Base-by-base conservation (phyloP, 305 asterid species). In the Rubia peregrina region DNA sequence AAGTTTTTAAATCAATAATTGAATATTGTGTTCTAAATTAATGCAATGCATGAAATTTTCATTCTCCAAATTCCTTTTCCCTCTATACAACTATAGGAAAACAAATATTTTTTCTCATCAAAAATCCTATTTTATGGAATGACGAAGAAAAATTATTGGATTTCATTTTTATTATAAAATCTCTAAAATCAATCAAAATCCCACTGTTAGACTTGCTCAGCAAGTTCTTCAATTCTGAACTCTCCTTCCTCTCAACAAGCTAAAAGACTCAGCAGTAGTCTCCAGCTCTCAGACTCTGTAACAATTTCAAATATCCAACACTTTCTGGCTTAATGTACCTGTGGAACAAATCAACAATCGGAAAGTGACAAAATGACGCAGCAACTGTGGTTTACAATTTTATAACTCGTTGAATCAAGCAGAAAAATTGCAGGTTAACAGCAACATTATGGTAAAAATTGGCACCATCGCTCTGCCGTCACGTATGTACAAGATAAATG, bases 261-360 rank as follows among this genome's bases (percentile, higher is more conserved):
- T 49, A 49, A 49, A 49, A 17, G 30, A 56, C 12, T 82, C 80
- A 86, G 9, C 91, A 85, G 82, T 91, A 88, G 79, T 87, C 85
- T 42, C 95, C 97, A 72, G 80, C 82, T 81, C 91, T 86, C 76
- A 92, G 76, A 81, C 88, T 79, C 74, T 86, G 88, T 62, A 92
- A 74, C 40, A 92, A 84, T 82, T 85, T 82, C 74, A 88, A 80
- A 79, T 92, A 92, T 70, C 95, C 96, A 51, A 82, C 67, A 71
- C 75, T 82, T 80, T 90, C 97, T 12, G 98, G 98, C 74, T 73
- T 88, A 55, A 92, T 87, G 77, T 83, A 83, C 83, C 98, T 90
- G 84, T 82, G 33, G 33, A 82, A 33, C 7, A 61, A 42, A 64
- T 51, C 17, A 33, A 30, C 9, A 16, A 56, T 49, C n/a, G 33